Percentiles rank a stretch among this genome's conserved stretches.
phyloP scores from a whole-genome alignment of 306 rosid species.

The Prunus campanulata region DNA sequence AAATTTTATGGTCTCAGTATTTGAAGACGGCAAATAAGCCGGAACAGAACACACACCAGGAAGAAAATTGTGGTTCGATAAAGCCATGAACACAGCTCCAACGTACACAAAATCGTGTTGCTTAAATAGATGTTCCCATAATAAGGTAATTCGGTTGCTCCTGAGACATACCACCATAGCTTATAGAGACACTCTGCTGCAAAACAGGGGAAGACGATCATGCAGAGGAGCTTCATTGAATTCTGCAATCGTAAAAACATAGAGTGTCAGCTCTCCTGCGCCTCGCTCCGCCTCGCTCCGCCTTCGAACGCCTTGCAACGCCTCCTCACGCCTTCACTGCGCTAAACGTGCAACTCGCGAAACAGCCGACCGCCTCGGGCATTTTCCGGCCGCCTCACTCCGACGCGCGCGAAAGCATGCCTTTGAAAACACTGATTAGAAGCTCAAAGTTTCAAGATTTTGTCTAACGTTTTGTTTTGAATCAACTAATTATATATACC shows the following conservation, averaged over 20 bases:
- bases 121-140: constrained; percentile 55
- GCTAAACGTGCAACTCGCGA: too few species aligned
- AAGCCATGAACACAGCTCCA: constrained; percentile 81
- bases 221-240: constrained; percentile 54
- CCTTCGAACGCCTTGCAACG: too few species aligned
- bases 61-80: constrained; percentile 69
- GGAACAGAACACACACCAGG: constrained; percentile 80
- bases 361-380: too few species aligned
- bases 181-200: constrained; percentile 64
- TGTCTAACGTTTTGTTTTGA: neutral
- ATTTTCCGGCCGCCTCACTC: too few species aligned
- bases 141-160: constrained; percentile 57
- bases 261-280: too few species aligned
- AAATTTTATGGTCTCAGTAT: constrained; percentile 65
- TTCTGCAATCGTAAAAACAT: constrained; percentile 40
- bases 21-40: constrained; percentile 66
- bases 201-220: constrained; percentile 60
- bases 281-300: too few species aligned
- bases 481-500: constrained; percentile 30
- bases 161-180: constrained; percentile 88
- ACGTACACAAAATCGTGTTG: constrained; percentile 42
- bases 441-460: neutral
- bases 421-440: too few species aligned
- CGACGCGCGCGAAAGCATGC: too few species aligned
- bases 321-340: too few species aligned